A percentile compares a stretch with the other conserved stretches of the same genome.
Conservation (phyloP, 75 land plant genomes). For the Selaginella moellendorffii region DNA sequence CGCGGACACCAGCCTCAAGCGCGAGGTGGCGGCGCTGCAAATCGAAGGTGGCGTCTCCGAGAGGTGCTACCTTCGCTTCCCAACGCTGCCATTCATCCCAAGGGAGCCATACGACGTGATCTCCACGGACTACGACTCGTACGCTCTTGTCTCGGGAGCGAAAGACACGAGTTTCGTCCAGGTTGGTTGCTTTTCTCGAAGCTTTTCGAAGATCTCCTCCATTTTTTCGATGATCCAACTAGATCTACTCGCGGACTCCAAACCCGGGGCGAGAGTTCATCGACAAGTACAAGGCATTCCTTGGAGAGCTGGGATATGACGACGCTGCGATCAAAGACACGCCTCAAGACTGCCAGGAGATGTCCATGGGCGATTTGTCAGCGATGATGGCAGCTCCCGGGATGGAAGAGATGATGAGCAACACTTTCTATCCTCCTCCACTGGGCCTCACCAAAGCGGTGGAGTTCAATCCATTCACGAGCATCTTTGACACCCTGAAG, state of each 20-base stretch:
- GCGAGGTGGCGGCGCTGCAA: conserved; percentile 43
- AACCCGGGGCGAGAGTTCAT: conserved; percentile 75
- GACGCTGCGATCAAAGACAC: conserved; percentile 72
- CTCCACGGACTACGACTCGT: conserved; percentile 87
- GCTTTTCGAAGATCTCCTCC: too few species aligned
- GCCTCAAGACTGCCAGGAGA: conserved; percentile 91
- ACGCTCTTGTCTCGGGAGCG: conserved; percentile 85
- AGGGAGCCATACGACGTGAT: conserved; percentile 91
- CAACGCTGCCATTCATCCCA: conserved; percentile 84
- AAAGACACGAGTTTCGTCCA: conserved; percentile 79
- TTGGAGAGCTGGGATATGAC: conserved; percentile 59
- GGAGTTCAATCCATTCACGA: conserved; percentile 64
- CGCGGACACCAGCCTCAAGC: conserved; percentile 41
- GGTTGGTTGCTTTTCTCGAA: conserved; percentile 48
- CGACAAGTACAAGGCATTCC: conserved; percentile 45
- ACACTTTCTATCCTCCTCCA: conserved; percentile 58
- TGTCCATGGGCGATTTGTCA: conserved; percentile 43
- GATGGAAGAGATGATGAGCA: conserved; percentile 61
- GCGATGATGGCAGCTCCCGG: conserved; percentile 69
- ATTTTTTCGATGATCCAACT: too few species aligned
- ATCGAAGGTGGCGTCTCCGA: conserved; percentile 55
- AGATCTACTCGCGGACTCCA: conserved; percentile 93
- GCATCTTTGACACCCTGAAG: conserved; percentile 70
- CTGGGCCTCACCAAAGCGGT: conserved; percentile 26
- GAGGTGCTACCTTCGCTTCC: conserved; percentile 85